phyloP scores from a whole-genome alignment of 139 green algal genomes.

The Coccomyxa sp. region DNA sequence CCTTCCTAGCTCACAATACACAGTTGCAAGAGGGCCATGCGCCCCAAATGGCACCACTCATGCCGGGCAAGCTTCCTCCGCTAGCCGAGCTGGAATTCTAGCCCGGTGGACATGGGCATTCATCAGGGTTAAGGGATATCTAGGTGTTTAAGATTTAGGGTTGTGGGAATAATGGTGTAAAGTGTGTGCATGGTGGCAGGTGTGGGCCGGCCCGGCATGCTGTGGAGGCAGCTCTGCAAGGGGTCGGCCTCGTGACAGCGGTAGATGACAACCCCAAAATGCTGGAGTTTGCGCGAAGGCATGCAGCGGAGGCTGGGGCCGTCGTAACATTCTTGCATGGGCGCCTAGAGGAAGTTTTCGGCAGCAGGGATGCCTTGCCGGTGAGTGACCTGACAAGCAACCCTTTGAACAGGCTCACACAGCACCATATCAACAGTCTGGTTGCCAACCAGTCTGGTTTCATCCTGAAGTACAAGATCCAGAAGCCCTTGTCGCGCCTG shows the following conservation, averaged over 20 bases:
- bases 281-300: slow-evolving; percentile 1
- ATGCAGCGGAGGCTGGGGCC: background rate
- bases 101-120: background rate
- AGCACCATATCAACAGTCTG: background rate
- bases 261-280: slow-evolving; percentile 1
- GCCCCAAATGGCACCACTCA: background rate
- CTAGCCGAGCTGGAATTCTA: background rate
- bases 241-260: background rate
- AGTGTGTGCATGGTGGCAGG: background rate
- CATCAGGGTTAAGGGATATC: background rate
- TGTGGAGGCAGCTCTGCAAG: background rate
- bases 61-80: background rate
- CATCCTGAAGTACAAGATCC: background rate
- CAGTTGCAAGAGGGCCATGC: background rate
- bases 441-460: background rate
- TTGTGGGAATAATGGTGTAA: background rate
- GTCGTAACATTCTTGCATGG: background rate
- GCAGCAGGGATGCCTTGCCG: background rate
- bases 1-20: background rate
- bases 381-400: background rate
- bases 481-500: too few species aligned
- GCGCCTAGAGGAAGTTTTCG: background rate
- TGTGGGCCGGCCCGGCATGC: slow-evolving; percentile 14
- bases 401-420: background rate
- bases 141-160: too few species aligned